Evolutionary conservation across 306 rosid genomes (phyloP).

Genomic region (Acacia acuminata): DNA sequence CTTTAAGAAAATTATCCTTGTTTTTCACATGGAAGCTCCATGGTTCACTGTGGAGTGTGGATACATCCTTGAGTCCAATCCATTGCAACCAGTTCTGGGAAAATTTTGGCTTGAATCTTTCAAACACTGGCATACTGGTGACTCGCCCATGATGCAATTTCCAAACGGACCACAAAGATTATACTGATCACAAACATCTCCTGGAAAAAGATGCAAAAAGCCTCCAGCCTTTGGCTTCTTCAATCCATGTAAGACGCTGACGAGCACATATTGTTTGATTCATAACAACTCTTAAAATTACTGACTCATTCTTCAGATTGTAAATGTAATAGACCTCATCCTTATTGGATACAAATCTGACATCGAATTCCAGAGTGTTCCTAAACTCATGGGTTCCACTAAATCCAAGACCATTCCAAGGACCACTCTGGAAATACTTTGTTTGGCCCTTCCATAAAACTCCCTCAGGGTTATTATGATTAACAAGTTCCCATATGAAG

Average conservation of each 20-base stretch:
- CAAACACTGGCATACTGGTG: slow-evolving; percentile 40
- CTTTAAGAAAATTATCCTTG: slow-evolving; percentile 25
- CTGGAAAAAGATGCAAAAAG: slow-evolving; percentile 27
- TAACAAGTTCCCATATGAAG: slow-evolving; percentile 27
- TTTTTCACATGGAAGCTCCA: slow-evolving; percentile 30
- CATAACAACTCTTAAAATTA: neutral
- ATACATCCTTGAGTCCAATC: slow-evolving; percentile 51
- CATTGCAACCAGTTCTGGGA: slow-evolving; percentile 33
- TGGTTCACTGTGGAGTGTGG: neutral
- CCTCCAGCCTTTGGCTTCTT: slow-evolving; percentile 31
- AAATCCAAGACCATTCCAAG: slow-evolving; percentile 41
- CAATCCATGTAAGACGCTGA: slow-evolving; percentile 28
- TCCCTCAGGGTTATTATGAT: slow-evolving; percentile 28
- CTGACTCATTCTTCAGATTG: slow-evolving; percentile 12
- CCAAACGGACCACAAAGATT: slow-evolving; percentile 38
- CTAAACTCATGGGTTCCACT: slow-evolving; percentile 22
- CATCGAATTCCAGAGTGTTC: neutral
- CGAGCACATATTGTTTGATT: neutral
- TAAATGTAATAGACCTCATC: slow-evolving; percentile 34
- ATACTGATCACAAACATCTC: slow-evolving; percentile 39
- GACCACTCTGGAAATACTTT: slow-evolving; percentile 26
- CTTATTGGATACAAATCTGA: neutral
- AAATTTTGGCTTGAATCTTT: slow-evolving; percentile 39
- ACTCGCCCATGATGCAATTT: slow-evolving; percentile 12
- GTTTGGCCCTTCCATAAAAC: slow-evolving; percentile 15